Evolutionary conservation across 305 asterid genomes (phyloP).

Genomic region (Stenogyne calaminthoides): DNA sequence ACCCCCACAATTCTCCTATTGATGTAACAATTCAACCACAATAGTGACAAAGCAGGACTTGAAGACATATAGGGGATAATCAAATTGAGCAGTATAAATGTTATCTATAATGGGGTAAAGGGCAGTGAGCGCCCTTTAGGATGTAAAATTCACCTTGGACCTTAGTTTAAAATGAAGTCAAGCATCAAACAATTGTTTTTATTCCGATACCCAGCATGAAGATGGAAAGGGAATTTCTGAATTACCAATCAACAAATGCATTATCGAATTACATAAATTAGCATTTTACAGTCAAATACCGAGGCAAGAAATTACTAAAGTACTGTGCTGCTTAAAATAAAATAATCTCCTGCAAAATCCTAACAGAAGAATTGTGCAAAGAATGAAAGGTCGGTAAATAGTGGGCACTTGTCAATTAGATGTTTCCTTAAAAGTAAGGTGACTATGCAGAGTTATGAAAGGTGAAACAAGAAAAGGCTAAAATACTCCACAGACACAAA

Average conservation of each 20-base stretch:
- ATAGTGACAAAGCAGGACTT: background rate
- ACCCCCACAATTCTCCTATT: slow-evolving; percentile 92
- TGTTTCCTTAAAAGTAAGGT: no score
- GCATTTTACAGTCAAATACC: slow-evolving; percentile 6
- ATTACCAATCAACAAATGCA: background rate
- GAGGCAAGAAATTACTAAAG: background rate
- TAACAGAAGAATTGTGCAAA: no score
- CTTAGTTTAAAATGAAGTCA: background rate
- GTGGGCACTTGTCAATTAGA: background rate
- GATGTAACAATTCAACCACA: slow-evolving; percentile 22
- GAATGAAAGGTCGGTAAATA: background rate
- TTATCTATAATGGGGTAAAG: background rate
- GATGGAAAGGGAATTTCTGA: background rate
- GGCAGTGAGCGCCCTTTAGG: background rate
- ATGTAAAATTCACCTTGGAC: background rate
- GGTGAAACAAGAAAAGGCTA: background rate
- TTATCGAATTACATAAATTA: background rate
- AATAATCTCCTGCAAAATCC: no score
- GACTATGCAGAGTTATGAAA: no score
- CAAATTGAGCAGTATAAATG: background rate
- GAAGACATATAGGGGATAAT: background rate
- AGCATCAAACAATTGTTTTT: background rate
- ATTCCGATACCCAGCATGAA: background rate
- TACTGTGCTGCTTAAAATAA: no score
- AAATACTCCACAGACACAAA: slow-evolving; percentile 16